Evolutionary conservation across 441 rosid genomes (phyloP).

Genomic region (Euphorbia schlechtendalii): DNA sequence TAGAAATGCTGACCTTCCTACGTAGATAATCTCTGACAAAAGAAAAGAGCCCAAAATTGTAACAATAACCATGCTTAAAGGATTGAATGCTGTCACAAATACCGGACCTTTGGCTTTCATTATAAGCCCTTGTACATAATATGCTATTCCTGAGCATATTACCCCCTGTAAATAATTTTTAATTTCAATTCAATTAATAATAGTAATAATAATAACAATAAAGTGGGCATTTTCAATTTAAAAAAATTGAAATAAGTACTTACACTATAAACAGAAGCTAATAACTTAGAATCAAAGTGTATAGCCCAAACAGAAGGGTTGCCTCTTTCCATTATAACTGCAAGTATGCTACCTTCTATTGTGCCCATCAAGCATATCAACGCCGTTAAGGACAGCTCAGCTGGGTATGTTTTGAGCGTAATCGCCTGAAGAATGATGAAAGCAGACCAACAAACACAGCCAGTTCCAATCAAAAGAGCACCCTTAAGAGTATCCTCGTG

Average conservation of each 20-base stretch:
- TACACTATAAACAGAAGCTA: constrained; percentile 73
- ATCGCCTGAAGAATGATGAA: constrained; percentile 79
- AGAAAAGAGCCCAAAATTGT: constrained; percentile 64
- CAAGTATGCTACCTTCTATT: constrained; percentile 45
- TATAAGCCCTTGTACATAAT: constrained; percentile 64
- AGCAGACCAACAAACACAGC: constrained; percentile 67
- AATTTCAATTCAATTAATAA: neutral
- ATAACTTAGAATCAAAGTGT: constrained; percentile 62
- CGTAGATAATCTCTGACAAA: constrained; percentile 56
- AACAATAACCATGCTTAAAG: constrained; percentile 72
- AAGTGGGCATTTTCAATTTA: neutral
- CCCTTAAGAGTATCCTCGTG: constrained; percentile 58
- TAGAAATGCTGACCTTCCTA: constrained; percentile 73
- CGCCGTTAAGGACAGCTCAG: constrained; percentile 64
- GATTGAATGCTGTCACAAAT: constrained; percentile 79
- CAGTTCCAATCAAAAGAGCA: constrained; percentile 52
- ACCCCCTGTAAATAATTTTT: constrained; percentile 64
- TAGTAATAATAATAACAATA: too few relatives aligned
- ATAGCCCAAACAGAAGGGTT: constrained; percentile 55
- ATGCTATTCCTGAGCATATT: constrained; percentile 68
- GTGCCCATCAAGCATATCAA: constrained; percentile 77
- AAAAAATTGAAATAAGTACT: constrained; percentile 17
- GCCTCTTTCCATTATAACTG: constrained; percentile 52
- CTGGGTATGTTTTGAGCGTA: constrained; percentile 62
- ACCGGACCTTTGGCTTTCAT: constrained; percentile 83